Evolutionary conservation across 2,329 filamentous ascomycete species (phyloP), one percentile per base, ranked within the genome.

Genomic region (Lasiodiplodia hormozganensis): DNA sequence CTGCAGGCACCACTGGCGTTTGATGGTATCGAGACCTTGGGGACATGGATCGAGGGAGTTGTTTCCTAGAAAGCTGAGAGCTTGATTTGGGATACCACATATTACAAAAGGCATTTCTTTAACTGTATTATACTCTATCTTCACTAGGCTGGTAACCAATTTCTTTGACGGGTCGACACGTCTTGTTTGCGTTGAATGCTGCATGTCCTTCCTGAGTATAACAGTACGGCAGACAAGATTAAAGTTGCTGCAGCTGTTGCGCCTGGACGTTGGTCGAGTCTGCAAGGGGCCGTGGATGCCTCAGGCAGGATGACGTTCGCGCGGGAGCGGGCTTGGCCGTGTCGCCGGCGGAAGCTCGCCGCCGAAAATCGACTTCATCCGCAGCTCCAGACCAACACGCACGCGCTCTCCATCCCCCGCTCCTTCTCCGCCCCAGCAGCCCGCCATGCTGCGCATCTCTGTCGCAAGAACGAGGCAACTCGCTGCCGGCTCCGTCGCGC

Each of bases 371-470:
- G 57, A 68, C 56, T 69, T 69, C 52, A 56, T 65, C 51, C 40
- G 52, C 51, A 53, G 57, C 67, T 58, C 52, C 49, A 57, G 28
- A 40, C 49, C 51, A 64, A 38, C 51, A 54, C 43, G 31, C 68
- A 62, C 62, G 51, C 51, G 62, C 68, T 68, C 25, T 53, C 64
- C 62, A 65, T 64, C 67, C 53, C 60, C 52, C 51, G 67, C 67
- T 69, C 60, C 62, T 57, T 47, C 58, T 57, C 54, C 51, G 36
- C 67, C 36, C 36, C 21, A 75, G 76, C 80, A 80, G 84, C 83
- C 77, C 81, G 82, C 76, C 74, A 87, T 87, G 85, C 83, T 87
- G 84, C 85, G 85, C 80, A 82, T 82, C 75, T 85, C 84, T 75
- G 80, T 86, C 79, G 76, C 78, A 72, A 79, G 83, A 72, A 78